These are phyloP conservation scores for Citrus hindsii DNA, from an alignment of 345 rosid genomes.

Conservation along the genomic window DNA sequence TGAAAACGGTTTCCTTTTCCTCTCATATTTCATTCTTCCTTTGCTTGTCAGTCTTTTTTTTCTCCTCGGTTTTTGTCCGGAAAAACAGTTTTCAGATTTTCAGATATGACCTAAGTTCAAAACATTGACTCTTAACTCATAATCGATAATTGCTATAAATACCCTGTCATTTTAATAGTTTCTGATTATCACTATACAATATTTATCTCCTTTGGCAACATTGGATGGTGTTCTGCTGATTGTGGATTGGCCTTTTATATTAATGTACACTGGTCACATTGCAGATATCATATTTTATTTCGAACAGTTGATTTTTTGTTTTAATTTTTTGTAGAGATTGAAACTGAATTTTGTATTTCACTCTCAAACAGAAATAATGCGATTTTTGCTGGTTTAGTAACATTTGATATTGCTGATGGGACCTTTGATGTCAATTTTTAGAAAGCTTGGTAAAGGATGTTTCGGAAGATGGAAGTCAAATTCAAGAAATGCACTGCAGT, in stretches of 20 bases:
- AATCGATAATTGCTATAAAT: neutral
- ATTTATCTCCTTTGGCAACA: neutral
- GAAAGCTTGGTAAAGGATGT: slow-evolving; percentile 22
- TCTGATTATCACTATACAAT: neutral
- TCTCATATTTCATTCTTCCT: neutral
- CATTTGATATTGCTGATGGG: slow-evolving; percentile 1
- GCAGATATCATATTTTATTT: neutral
- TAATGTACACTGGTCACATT: neutral
- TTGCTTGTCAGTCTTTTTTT: neutral
- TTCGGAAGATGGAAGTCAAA: slow-evolving; percentile 37
- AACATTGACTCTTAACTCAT: neutral
- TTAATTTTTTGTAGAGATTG: too few relatives aligned
- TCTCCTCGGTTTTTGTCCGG: neutral
- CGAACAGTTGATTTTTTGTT: neutral
- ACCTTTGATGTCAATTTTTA: slow-evolving; percentile 16
- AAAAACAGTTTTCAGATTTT: neutral
- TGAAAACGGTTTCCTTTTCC: neutral
- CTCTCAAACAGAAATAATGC: neutral
- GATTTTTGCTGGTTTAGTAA: slow-evolving; percentile 1
- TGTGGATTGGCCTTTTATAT: neutral
- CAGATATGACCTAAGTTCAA: neutral
- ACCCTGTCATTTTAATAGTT: neutral
- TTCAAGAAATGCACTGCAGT: slow-evolving; percentile 29
- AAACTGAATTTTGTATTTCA: too few relatives aligned
- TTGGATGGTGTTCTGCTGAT: neutral